These are phyloP conservation scores for Debaryomyces subglobosus DNA, from an alignment of 1,139 yeast species.

Conservation along the genomic window DNA sequence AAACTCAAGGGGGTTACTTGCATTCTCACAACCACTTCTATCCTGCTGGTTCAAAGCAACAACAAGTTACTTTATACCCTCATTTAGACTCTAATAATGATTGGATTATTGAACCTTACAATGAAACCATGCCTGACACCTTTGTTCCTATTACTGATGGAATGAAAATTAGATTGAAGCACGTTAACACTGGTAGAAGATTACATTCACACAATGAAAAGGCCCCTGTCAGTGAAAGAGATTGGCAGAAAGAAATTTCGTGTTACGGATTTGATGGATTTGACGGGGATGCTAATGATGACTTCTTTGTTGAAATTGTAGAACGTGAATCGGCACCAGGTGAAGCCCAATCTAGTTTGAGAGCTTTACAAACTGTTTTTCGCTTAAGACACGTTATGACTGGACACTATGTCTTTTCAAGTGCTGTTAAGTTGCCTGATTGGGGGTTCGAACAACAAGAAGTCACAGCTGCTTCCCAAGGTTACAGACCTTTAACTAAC, in stretches of 20 bases:
- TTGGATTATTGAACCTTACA: slow-evolving; percentile 78
- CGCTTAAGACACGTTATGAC: slow-evolving; percentile 87
- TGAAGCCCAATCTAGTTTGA: slow-evolving; percentile 62
- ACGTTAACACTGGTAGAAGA: slow-evolving; percentile 70
- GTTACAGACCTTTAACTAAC: slow-evolving; percentile 69
- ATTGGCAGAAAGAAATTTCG: slow-evolving; percentile 95
- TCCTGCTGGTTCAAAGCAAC: slow-evolving; percentile 93
- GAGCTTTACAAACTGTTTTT: slow-evolving; percentile 83
- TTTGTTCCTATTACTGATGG: slow-evolving; percentile 75
- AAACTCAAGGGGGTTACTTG: slow-evolving; percentile 91
- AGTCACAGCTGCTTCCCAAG: slow-evolving; percentile 88
- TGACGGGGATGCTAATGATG: slow-evolving; percentile 94
- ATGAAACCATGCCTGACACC: slow-evolving; percentile 53
- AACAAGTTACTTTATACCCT: slow-evolving; percentile 90
- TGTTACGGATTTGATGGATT: slow-evolving; percentile 92
- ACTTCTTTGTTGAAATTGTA: slow-evolving; percentile 87
- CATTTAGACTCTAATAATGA: slow-evolving; percentile 87
- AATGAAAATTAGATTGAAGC: slow-evolving; percentile 76
- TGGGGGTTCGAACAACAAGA: slow-evolving; percentile 99
- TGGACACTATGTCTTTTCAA: slow-evolving; percentile 88
- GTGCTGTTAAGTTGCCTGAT: slow-evolving; percentile 81
- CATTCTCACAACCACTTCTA: slow-evolving; percentile 89
- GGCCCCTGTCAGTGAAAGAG: slow-evolving; percentile 89
- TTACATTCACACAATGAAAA: slow-evolving; percentile 95
- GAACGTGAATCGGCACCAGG: slow-evolving; percentile 57